A percentile compares a stretch with the other conserved stretches of the same genome.
phyloP scores from a whole-genome alignment of 1,139 yeast species.

The Eremothecium cymbalariae region DNA sequence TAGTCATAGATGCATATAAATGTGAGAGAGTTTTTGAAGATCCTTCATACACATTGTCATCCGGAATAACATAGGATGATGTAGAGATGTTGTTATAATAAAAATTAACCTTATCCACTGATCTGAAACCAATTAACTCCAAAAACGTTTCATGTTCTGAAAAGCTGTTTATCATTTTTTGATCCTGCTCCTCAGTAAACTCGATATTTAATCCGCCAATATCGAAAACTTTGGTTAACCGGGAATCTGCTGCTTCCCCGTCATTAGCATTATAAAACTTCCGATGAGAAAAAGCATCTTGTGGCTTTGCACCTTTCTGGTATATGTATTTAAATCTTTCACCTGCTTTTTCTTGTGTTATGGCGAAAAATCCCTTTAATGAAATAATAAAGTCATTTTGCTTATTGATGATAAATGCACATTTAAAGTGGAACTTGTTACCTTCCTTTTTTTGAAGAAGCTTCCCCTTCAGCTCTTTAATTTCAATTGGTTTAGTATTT shows the following conservation, averaged over 20 bases:
- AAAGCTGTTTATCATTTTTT: conserved; percentile 33
- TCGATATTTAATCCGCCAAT: conserved; percentile 41
- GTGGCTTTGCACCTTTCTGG: conserved; percentile 44
- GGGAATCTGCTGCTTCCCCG: conserved; percentile 37
- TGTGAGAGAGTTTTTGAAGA: conserved; percentile 63
- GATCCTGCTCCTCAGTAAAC: conserved; percentile 33
- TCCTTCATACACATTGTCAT: conserved; percentile 48
- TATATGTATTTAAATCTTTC: conserved; percentile 41
- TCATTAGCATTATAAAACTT: conserved; percentile 35
- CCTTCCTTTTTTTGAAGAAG: conserved; percentile 54
- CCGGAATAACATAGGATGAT: conserved; percentile 54
- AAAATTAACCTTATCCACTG: conserved; percentile 36
- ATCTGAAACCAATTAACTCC: conserved; percentile 61
- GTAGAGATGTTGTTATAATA: conserved; percentile 48
- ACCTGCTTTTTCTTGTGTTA: conserved; percentile 43
- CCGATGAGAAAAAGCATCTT: conserved; percentile 47
- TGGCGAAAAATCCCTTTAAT: conserved; percentile 63
- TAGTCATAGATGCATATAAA: conserved; percentile 52
- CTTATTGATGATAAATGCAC: conserved; percentile 46
- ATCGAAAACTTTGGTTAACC: conserved; percentile 34
- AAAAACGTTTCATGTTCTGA: conserved; percentile 36
- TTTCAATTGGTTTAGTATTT: conserved; percentile 38
- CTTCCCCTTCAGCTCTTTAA: conserved; percentile 40
- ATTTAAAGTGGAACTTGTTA: conserved; percentile 53
- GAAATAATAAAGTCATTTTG: conserved; percentile 46